phyloP scores from a whole-genome alignment of 2,329 filamentous ascomycete genomes.

The Alternaria viburni region DNA sequence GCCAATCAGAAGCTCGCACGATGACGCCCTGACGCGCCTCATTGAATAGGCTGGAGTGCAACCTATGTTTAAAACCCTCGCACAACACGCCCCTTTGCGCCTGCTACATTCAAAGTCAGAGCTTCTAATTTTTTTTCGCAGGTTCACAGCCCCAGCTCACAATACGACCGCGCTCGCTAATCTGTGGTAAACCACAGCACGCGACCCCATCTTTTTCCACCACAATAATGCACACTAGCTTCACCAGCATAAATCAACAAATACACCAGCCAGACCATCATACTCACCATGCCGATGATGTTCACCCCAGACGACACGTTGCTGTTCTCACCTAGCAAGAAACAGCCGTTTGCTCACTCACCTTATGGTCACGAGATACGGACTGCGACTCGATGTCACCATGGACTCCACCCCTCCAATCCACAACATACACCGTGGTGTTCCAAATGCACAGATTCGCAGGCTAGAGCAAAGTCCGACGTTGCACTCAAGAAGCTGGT shows the following conservation, averaged over 20 bases:
- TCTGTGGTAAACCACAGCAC: conserved; percentile 18
- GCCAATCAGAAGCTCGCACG: conserved; percentile 18
- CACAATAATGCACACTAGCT: conserved; percentile 18
- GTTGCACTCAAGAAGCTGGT: conserved; percentile 16
- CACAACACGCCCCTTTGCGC: conserved; percentile 2
- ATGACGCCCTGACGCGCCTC: conserved; percentile 21
- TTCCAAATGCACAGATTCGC: conserved; percentile 18
- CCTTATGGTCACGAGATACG: conserved; percentile 15
- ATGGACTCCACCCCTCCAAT: conserved; percentile 29
- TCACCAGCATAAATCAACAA: conserved; percentile 12
- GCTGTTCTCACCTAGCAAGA: background rate
- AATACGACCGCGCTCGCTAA: conserved; percentile 5
- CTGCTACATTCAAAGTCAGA: conserved; percentile 7
- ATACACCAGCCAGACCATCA: conserved; percentile 12
- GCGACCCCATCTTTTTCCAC: conserved; percentile 13
- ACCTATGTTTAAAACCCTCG: conserved; percentile 19
- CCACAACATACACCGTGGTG: conserved; percentile 27
- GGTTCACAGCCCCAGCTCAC: conserved; percentile 1
- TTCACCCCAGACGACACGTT: conserved; percentile 1
- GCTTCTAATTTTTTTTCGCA: background rate
- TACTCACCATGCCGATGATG: conserved; percentile 16
- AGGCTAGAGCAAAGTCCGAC: conserved; percentile 22
- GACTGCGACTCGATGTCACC: conserved; percentile 29
- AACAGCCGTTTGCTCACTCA: background rate
- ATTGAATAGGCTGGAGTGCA: conserved; percentile 14